phyloP scores from a whole-genome alignment of 2,329 filamentous ascomycete species.

The Canariomyces notabilis region DNA sequence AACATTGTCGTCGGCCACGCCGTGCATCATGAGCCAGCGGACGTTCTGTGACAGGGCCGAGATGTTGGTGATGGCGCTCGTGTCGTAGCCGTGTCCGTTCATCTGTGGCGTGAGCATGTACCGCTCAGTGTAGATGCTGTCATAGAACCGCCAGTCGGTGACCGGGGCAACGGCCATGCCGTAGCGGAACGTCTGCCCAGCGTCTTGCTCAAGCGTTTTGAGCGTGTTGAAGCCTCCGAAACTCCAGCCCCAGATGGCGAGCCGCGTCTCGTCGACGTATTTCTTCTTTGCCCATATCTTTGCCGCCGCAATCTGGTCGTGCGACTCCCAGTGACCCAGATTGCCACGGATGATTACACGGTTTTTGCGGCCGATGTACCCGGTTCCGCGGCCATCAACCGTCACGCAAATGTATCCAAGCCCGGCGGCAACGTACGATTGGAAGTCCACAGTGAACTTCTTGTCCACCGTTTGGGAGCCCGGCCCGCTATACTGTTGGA shows the following conservation, averaged over 20 bases:
- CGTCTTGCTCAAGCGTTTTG: slow-evolving; percentile 90
- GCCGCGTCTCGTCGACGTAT: slow-evolving; percentile 75
- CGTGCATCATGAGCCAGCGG: slow-evolving; percentile 93
- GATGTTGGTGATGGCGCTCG: slow-evolving; percentile 68
- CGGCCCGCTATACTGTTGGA: slow-evolving; percentile 90
- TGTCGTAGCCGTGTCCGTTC: slow-evolving; percentile 72
- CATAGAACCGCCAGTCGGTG: slow-evolving; percentile 97
- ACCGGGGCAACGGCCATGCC: slow-evolving; percentile 98
- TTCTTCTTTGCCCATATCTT: slow-evolving; percentile 74
- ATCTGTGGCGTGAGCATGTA: slow-evolving; percentile 94
- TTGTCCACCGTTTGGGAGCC: slow-evolving; percentile 86
- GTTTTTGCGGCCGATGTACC: slow-evolving; percentile 78
- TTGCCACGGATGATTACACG: slow-evolving; percentile 78
- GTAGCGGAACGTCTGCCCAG: slow-evolving; percentile 84
- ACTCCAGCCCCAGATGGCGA: slow-evolving; percentile 98
- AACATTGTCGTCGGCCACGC: slow-evolving; percentile 94
- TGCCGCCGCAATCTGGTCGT: slow-evolving; percentile 86
- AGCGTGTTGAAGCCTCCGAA: slow-evolving; percentile 94
- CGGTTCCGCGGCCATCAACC: slow-evolving; percentile 88
- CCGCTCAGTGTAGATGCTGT: slow-evolving; percentile 88
- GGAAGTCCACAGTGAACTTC: slow-evolving; percentile 78
- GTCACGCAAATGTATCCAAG: slow-evolving; percentile 94
- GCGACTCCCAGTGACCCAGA: slow-evolving; percentile 77
- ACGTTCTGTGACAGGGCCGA: slow-evolving; percentile 69
- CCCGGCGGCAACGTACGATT: slow-evolving; percentile 77